A percentile compares a stretch with the other conserved stretches of the same genome.
Conservation (phyloP, 768 basidiomycete species). For the Termitomyces sp. region DNA sequence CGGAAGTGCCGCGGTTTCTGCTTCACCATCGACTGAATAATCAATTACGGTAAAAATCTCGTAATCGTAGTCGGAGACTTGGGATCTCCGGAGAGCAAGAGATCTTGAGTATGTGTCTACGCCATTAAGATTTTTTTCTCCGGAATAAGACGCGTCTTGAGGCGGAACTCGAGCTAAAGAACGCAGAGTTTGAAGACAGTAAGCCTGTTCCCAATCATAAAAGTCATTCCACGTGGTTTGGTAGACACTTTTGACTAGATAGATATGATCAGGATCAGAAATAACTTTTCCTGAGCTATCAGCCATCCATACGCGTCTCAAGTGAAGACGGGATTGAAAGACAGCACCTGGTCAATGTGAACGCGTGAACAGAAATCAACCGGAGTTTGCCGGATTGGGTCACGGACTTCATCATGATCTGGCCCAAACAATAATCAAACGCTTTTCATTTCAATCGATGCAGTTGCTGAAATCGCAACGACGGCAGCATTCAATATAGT, state of each 20-base stretch:
- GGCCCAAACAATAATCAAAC: too few relatives aligned
- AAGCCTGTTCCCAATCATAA: conserved; percentile 22
- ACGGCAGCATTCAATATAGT: background rate
- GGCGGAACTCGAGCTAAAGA: conserved; percentile 13
- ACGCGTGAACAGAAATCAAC: background rate
- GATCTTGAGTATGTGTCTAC: background rate
- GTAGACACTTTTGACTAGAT: conserved; percentile 13
- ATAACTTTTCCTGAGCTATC: background rate
- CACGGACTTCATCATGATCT: too few relatives aligned
- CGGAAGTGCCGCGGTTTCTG: conserved; percentile 10
- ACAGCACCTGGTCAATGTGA: background rate
- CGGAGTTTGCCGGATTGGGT: conserved; percentile 3
- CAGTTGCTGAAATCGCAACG: too few relatives aligned
- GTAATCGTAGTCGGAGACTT: background rate
- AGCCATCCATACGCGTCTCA: conserved; percentile 6
- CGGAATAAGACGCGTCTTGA: background rate
- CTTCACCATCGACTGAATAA: conserved; percentile 5
- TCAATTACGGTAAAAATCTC: conserved; percentile 17
- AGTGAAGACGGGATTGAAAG: background rate
- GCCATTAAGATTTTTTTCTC: background rate
- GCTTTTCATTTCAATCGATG: too few relatives aligned
- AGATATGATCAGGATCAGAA: background rate
- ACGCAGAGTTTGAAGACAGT: conserved; percentile 15
- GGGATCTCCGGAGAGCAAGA: background rate
- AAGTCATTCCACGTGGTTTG: conserved; percentile 18